These are phyloP conservation scores for Fusarium papillatum DNA, from an alignment of 2,329 filamentous ascomycete genomes.

Conservation along the genomic window DNA sequence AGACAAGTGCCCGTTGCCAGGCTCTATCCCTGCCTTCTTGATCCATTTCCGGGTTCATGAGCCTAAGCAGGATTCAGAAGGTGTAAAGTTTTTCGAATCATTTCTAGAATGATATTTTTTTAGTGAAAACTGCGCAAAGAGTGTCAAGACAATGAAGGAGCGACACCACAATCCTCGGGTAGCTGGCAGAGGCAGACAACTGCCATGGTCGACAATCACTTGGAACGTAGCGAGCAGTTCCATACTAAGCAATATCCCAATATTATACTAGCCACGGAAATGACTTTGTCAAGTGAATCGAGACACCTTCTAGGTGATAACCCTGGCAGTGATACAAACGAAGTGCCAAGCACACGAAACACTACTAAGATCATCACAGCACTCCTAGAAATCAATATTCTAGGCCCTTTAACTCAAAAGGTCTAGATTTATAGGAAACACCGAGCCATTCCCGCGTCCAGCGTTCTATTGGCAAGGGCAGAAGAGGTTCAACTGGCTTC, in stretches of 20 bases:
- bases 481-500: not conserved
- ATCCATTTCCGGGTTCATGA: not conserved
- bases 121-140: not conserved
- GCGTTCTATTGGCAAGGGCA: not conserved
- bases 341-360: not conserved
- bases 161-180: not conserved
- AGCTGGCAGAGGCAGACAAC: not conserved
- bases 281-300: not conserved
- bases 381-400: not conserved
- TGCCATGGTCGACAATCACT: not conserved
- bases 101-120: not conserved
- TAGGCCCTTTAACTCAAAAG: not conserved
- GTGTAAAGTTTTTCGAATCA: not conserved
- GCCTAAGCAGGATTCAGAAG: not conserved
- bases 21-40: not conserved
- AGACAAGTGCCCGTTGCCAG: not conserved
- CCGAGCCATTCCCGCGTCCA: not conserved
- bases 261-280: not conserved
- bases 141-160: not conserved
- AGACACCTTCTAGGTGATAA: not conserved
- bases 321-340: not conserved
- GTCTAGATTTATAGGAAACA: not conserved
- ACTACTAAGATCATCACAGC: not conserved
- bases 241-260: not conserved
- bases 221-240: not conserved